phyloP scores from a whole-genome alignment of 306 rosid genomes.

The Acacia crassicarpa region DNA sequence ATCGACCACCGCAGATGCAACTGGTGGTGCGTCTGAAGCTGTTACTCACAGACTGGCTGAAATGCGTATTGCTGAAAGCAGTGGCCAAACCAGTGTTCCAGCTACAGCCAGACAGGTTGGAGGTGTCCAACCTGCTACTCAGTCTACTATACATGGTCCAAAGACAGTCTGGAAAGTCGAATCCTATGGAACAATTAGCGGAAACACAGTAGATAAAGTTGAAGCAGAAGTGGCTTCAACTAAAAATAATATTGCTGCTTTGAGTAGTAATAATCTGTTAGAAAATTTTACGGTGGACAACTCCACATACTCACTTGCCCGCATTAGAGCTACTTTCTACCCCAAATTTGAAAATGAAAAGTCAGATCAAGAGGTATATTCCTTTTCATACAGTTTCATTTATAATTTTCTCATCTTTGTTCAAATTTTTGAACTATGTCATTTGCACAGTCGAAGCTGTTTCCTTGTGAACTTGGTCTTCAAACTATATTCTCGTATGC shows the following conservation, averaged over 20 bases:
- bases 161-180: constrained; percentile 52
- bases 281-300: constrained; percentile 79
- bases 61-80: constrained; percentile 43
- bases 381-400: constrained; percentile 2
- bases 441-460: neutral
- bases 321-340: constrained; percentile 86
- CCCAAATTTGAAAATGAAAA: constrained; percentile 98
- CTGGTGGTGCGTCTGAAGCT: constrained; percentile 39
- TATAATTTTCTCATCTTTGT: neutral
- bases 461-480: constrained; percentile 9
- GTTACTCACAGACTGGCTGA: constrained; percentile 46
- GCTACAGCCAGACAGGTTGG: constrained; percentile 32
- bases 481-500: constrained; percentile 6
- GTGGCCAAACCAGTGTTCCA: constrained; percentile 30
- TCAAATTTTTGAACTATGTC: neutral
- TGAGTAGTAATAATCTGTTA: constrained; percentile 50
- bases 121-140: constrained; percentile 30
- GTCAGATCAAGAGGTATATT: constrained; percentile 84
- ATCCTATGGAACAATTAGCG: constrained; percentile 63
- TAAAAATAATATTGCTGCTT: constrained; percentile 32
- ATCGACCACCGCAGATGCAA: constrained; percentile 32
- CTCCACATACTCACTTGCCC: constrained; percentile 58
- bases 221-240: constrained; percentile 39
- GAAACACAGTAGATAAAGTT: constrained; percentile 43
- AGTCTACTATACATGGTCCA: constrained; percentile 35